phyloP scores from a whole-genome alignment of 352 stramenopile species.

The Globisporangium takayamanum region DNA sequence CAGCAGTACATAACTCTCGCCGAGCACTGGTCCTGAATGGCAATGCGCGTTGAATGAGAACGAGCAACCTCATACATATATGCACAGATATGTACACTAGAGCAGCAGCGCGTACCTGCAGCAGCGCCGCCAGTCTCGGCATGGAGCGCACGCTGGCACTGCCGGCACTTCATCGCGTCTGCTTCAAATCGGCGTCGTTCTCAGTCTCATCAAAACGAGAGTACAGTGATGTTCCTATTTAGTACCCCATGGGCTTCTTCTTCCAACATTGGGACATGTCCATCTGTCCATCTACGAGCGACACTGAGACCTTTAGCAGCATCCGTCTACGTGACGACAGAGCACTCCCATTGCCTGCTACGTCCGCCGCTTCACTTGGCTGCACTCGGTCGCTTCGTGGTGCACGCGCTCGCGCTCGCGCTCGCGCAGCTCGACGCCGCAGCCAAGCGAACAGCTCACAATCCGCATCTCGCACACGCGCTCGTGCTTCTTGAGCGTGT shows the following conservation, averaged over 20 bases:
- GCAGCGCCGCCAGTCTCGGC: conserved; percentile 14
- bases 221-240: no score
- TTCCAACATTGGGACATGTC: no score
- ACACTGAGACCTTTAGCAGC: neutral
- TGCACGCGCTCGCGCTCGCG: conserved; percentile 44
- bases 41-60: neutral
- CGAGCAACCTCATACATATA: neutral
- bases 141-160: conserved; percentile 26
- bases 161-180: conserved; percentile 17
- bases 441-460: conserved; percentile 38
- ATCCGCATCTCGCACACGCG: conserved; percentile 55
- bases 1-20: conserved; percentile 73
- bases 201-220: neutral
- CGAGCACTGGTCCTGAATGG: conserved; percentile 24
- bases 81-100: neutral
- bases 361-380: neutral
- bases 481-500: conserved; percentile 50
- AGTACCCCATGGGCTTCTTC: no score
- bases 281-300: no score
- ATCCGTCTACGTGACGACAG: no score
- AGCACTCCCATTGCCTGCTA: neutral
- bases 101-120: conserved; percentile 20
- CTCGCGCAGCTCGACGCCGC: conserved; percentile 55
- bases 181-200: neutral
- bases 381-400: conserved; percentile 29